Conservation (phyloP, 148 eudicot species). For the Polygonum maritimum region DNA sequence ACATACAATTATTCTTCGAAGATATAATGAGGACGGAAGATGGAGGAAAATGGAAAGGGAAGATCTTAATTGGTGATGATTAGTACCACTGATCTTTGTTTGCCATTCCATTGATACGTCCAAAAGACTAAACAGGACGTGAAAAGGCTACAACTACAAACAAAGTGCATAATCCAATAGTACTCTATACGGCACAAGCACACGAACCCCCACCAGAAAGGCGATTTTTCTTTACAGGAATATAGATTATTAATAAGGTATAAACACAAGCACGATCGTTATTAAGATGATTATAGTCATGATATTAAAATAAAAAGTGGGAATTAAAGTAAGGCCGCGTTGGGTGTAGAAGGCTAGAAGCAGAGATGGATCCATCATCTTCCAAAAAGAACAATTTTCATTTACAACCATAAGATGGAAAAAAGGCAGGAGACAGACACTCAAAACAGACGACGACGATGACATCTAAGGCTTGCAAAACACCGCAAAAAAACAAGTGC, state of each 20-base stretch:
- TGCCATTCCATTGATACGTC: background rate
- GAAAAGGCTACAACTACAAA: background rate
- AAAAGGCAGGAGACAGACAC: background rate
- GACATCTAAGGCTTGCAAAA: no score
- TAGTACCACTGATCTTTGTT: conserved; percentile 8
- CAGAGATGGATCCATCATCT: background rate
- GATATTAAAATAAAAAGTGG: no score
- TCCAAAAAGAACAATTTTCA: background rate
- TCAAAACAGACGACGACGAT: background rate
- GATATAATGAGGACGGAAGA: background rate
- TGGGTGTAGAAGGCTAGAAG: background rate
- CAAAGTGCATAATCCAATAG: background rate
- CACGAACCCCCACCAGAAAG: background rate
- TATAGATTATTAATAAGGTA: background rate
- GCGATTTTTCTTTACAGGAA: background rate
- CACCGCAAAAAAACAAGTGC: background rate
- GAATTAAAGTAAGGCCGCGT: background rate
- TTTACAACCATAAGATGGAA: background rate
- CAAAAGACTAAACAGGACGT: background rate
- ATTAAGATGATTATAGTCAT: no score
- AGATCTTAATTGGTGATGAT: background rate
- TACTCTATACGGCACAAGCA: background rate
- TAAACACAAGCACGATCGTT: background rate
- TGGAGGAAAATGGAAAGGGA: background rate
- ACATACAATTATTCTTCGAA: background rate